Evolutionary conservation across 139 green algal species (phyloP), one percentile per base, ranked within the genome.

Genomic region (Spirogloea muscicola): DNA sequence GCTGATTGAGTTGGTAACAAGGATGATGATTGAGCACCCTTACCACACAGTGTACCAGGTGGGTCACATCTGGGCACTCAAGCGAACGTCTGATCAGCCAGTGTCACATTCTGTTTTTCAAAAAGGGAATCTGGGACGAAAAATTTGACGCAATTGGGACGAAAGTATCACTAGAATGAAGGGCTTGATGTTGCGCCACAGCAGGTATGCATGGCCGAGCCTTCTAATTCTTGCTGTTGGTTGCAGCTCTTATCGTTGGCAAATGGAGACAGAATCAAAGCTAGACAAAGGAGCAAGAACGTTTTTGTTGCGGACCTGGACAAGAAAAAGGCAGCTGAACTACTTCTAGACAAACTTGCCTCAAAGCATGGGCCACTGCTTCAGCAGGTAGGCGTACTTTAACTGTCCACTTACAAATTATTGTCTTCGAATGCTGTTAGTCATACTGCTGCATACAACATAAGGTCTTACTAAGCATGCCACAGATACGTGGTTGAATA

Each of bases 41-140:
- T 86, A 91, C 80, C 92, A 97, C 82, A 84, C 78, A 1, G 72
- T 96, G 7, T 90, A 88, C 78, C 86, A 91, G 72, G 72, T 80
- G 25, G 3, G 67, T 49, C 21, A 3, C 33, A 38, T n/a, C n/a
- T n/a, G n/a, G n/a, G n/a, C n/a, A n/a, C n/a, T n/a, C n/a, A n/a
- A n/a, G n/a, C n/a, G n/a, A n/a, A n/a, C n/a, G n/a, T n/a, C n/a
- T n/a, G n/a, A n/a, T n/a, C n/a, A n/a, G n/a, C n/a, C n/a, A n/a
- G n/a, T n/a, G n/a, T n/a, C n/a, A n/a, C n/a, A n/a, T n/a, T n/a
- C n/a, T n/a, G n/a, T 43, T 60, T 60, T 21, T 60, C 51, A 52
- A 16, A n/a, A 16, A 52, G 10, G 10, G 13, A 16, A n/a, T 16
- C 16, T 52, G 43, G 43, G 10, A 52, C 43, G 43, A 52, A n/a